Evolutionary conservation across 495 filamentous ascomycete genomes (phyloP), one percentile per base, ranked within the genome.

Genomic region (Daldinia vernicosa): DNA sequence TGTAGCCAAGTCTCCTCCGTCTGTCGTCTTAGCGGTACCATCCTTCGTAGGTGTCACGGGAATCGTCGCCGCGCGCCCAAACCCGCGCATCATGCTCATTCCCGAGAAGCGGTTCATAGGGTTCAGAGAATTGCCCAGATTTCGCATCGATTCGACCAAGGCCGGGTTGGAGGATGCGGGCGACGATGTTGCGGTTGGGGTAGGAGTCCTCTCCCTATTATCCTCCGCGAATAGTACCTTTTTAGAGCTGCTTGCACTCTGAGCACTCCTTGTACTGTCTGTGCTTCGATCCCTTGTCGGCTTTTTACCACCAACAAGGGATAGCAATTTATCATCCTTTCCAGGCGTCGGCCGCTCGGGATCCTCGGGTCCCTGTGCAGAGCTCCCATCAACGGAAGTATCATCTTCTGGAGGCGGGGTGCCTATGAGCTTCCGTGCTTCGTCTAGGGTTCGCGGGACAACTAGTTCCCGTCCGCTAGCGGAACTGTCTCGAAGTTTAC

Each of bases 361-460:
- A 66, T 80, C 74, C 32, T 79, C 85, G 68, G 67, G 81, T 67
- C 64, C 86, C 75, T 80, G 82, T 4, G 82, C 73, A 1, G 83
- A 78, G 60, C 79, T 80, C 7, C 84, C 87, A 71, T 83, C 84
- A 3, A 74, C 76, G 4, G 81, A 77, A 52, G 79, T 84, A 39
- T 90, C 87, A 24, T 89, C 88, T 39, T 84, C 79, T 22, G 82
- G 81, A 17, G 84, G 79, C n/a, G 92, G 89, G 2, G 91, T 87
- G 66, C 89, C 88, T 53, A 99, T 91, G 11, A 99, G 86, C 77
- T 91, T 93, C 47, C 94, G 87, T 24, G 94, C 95, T 69, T 99
- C 95, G 58, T 95, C 95, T 1, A 99, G 82, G 7, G 95, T 98
- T 67, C 92, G 93, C 12, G 95, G 95, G 1, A 97, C 82, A 27